Base-by-base conservation (phyloP, 495 filamentous ascomycete genomes). In the Durotheca rogersii region DNA sequence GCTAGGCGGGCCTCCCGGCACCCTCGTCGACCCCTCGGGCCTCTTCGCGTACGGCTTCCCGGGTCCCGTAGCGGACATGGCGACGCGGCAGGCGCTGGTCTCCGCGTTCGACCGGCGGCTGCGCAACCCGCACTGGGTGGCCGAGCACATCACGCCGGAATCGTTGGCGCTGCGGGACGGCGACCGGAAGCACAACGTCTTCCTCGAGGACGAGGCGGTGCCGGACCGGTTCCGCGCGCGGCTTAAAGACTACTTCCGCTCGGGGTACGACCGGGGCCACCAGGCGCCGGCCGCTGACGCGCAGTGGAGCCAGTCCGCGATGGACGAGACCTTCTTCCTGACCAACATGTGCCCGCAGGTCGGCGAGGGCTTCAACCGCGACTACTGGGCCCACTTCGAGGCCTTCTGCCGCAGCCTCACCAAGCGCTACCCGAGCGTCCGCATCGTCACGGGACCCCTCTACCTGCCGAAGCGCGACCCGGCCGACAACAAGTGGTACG, bases 351-450 rank as follows among this genome's bases (percentile, higher is more conserved):
- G 89, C 58, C 93, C 93, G 12, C 93, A 98, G 69, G 92, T 98
- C 2, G 93, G 93, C 40, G 88, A 93, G 64, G 93, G 93, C 20
- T 98, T 98, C 75, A 98, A 98, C 70, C 78, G 93, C 14, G 93
- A 98, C 70, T 95, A 98, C 81, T 98, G 93, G 93, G 84, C 94
- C 41, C 94, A 97, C 64, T 91, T 98, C 60, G 93, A 98, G 70
- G 90, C 95, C 58, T 98, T 97, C 68, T 95, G 94, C 69, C 81
- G 93, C 2, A 74, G 88, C 6, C 76, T 98, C 23, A 88, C 91
- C 1, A 16, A 35, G 4, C 77, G 71, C n/a, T 98, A 96, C 56
- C 90, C 93, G 1, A 85, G 79, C 17, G 90, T 98, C 23, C 81
- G 93, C 5, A 83, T 98, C 60, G 88, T 97, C 25, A 97, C 93